Evolutionary conservation across 129 eudicot species (phyloP).

Genomic region (Escallonia rubra): DNA sequence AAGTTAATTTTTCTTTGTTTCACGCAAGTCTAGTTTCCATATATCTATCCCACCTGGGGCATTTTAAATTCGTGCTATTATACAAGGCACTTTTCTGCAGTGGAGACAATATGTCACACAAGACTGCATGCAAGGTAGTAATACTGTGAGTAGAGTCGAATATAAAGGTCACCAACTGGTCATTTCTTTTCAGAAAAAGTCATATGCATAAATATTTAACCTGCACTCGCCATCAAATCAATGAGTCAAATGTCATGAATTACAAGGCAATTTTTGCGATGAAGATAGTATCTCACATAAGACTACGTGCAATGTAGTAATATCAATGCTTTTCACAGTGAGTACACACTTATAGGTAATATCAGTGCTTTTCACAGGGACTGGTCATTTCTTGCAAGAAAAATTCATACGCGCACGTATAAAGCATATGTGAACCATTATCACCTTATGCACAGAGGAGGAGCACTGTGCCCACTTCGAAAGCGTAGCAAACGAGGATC

Average conservation of each 20-base stretch:
- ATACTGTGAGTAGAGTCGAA: too few relatives aligned
- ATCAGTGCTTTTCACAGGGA: not conserved
- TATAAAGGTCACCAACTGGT: too few relatives aligned
- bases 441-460: slow-evolving; percentile 84
- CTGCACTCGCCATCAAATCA: not conserved
- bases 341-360: not conserved
- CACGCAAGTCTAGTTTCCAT: too few relatives aligned
- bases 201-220: too few relatives aligned
- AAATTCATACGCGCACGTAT: not conserved
- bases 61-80: too few relatives aligned
- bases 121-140: too few relatives aligned
- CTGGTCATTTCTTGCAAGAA: not conserved
- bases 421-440: not conserved
- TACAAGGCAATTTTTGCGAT: not conserved
- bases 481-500: slow-evolving; percentile 90
- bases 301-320: not conserved
- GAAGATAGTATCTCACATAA: not conserved
- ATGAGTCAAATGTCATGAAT: not conserved
- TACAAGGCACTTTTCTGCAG: too few relatives aligned
- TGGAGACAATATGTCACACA: too few relatives aligned
- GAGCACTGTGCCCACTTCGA: slow-evolving; percentile 98
- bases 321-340: not conserved
- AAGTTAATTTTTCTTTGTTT: too few relatives aligned
- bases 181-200: too few relatives aligned
- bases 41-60: too few relatives aligned